These are phyloP conservation scores for Sugiyamaella marilandica DNA, from an alignment of 805 yeast species.

Conservation along the genomic window DNA sequence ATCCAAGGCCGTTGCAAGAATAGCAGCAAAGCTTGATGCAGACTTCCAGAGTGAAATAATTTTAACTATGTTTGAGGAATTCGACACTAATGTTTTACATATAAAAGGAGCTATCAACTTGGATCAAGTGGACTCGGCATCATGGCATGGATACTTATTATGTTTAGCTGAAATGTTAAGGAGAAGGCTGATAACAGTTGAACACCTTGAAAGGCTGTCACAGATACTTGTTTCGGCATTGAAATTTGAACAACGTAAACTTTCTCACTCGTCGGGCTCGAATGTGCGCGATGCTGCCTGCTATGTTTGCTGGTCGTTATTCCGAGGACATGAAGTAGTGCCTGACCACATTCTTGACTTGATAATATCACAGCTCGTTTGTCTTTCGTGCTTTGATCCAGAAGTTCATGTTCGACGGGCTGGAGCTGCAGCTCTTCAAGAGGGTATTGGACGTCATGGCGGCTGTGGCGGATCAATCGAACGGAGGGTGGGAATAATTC, in stretches of 20 bases:
- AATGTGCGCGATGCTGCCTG: constrained; percentile 82
- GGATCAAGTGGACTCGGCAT: constrained; percentile 38
- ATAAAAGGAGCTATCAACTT: neutral
- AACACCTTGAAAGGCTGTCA: constrained; percentile 14
- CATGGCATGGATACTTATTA: constrained; percentile 56
- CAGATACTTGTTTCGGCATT: constrained; percentile 43
- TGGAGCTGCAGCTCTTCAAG: constrained; percentile 83
- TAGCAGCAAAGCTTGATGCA: constrained; percentile 33
- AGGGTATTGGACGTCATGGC: constrained; percentile 73
- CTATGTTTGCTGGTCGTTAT: constrained; percentile 76
- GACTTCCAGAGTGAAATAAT: constrained; percentile 31
- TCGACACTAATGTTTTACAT: constrained; percentile 20
- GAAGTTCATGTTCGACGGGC: constrained; percentile 76
- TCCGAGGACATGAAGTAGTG: constrained; percentile 37
- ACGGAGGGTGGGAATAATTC: constrained; percentile 43
- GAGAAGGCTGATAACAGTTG: constrained; percentile 18
- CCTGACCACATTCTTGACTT: constrained; percentile 15
- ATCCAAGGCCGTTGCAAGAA: constrained; percentile 60
- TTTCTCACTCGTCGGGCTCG: constrained; percentile 52
- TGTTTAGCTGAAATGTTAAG: constrained; percentile 48
- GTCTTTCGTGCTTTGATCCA: constrained; percentile 59
- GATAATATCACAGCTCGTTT: constrained; percentile 39
- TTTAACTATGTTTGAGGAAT: constrained; percentile 27
- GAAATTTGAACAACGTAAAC: constrained; percentile 53
- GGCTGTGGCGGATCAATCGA: constrained; percentile 31